Conservation (phyloP, 306 rosid species). For the Sphenostylis stenocarpa region DNA sequence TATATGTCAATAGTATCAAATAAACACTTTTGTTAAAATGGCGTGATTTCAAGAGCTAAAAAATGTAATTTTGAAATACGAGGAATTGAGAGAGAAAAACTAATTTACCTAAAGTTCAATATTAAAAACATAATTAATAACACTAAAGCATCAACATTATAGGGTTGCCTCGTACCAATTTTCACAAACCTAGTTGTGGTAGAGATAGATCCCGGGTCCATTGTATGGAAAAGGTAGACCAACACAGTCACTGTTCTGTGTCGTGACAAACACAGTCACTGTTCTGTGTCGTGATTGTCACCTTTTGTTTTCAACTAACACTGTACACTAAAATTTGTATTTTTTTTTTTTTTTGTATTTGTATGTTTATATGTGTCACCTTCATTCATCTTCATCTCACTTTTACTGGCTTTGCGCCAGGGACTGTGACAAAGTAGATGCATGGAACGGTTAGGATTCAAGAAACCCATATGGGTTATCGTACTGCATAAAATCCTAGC, state of each 20-base stretch:
- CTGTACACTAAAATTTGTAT: no score
- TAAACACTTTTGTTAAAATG: no score
- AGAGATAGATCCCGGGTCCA: background rate
- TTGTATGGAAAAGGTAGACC: background rate
- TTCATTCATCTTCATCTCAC: background rate
- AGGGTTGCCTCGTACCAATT: background rate
- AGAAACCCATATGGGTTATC: background rate
- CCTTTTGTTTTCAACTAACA: background rate
- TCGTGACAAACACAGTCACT: background rate
- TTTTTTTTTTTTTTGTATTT: no score
- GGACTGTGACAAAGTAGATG: background rate
- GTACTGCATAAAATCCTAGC: background rate
- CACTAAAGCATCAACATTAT: no score
- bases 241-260: background rate
- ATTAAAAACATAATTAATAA: no score
- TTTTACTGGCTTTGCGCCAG: background rate
- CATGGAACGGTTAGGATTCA: constrained; percentile 12
- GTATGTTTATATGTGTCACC: background rate
- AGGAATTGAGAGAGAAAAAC: no score
- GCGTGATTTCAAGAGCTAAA: no score
- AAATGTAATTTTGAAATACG: no score
- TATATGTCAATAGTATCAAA: no score
- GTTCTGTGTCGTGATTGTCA: background rate
- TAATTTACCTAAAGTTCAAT: no score
- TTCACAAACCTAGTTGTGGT: background rate